Evolutionary conservation across 441 rosid species (phyloP).

Genomic region (Eruca vesicaria): DNA sequence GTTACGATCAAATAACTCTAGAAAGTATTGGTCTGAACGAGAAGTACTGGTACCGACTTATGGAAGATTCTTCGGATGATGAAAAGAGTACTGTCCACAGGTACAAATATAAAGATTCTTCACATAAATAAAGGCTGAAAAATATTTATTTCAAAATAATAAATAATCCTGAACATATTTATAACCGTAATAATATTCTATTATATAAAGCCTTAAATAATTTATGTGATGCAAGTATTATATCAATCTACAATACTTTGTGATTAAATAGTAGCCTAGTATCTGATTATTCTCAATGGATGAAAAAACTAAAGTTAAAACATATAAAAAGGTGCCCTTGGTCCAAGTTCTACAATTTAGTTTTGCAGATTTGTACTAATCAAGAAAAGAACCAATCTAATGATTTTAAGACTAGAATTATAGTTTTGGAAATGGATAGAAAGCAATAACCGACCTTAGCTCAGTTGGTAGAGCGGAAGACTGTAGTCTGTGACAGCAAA

Average conservation of each 20-base stretch:
- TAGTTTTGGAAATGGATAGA: too few species aligned
- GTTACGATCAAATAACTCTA: background rate
- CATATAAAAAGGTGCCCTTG: too few species aligned
- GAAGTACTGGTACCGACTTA: background rate
- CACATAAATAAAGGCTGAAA: background rate
- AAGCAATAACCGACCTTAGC: constrained; percentile 72
- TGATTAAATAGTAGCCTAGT: background rate
- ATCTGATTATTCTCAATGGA: background rate
- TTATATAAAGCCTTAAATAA: background rate
- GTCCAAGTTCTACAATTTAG: background rate
- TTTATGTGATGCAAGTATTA: background rate
- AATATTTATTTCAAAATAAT: background rate
- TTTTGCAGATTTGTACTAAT: background rate
- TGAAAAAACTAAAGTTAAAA: background rate
- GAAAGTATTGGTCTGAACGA: background rate
- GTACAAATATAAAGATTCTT: constrained; percentile 4
- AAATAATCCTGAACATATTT: background rate
- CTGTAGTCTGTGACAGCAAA: constrained; percentile 57
- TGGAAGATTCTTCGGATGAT: constrained; percentile 13
- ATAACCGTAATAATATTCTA: background rate
- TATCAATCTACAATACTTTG: background rate
- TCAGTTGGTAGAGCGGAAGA: constrained; percentile 99
- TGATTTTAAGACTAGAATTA: background rate
- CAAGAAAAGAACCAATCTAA: background rate
- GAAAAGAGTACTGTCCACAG: constrained; percentile 24